Percentiles rank a stretch among this genome's conserved stretches.
Conservation (phyloP, 805 yeast species). For the Starmera amethionina region DNA sequence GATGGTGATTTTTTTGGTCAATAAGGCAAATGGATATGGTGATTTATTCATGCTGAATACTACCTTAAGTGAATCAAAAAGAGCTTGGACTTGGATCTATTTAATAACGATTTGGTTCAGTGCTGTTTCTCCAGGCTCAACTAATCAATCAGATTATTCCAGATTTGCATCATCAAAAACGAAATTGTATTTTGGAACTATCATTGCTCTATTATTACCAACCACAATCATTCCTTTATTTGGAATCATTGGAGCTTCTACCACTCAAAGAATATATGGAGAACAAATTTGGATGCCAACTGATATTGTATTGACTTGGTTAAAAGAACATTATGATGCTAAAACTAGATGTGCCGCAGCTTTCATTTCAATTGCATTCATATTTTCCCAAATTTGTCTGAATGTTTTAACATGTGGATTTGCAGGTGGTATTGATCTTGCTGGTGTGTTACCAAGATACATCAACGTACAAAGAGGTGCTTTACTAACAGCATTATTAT, state of each 20-base stretch:
- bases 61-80: slow-evolving; percentile 18
- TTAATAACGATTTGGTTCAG: slow-evolving; percentile 23
- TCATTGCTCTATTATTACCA: slow-evolving; percentile 22
- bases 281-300: slow-evolving; percentile 26
- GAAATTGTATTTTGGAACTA: slow-evolving; percentile 14
- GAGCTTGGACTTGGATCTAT: slow-evolving; percentile 24
- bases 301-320: slow-evolving; percentile 21
- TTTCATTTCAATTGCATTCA: slow-evolving; percentile 23
- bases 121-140: slow-evolving; percentile 21
- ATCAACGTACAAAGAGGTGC: slow-evolving; percentile 26
- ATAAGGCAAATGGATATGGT: slow-evolving; percentile 25
- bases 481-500: slow-evolving; percentile 19
- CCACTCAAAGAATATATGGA: slow-evolving; percentile 25
- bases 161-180: slow-evolving; percentile 22
- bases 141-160: slow-evolving; percentile 27
- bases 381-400: slow-evolving; percentile 21
- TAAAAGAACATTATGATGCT: slow-evolving; percentile 20
- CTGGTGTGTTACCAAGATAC: slow-evolving; percentile 24
- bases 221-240: slow-evolving; percentile 33
- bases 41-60: slow-evolving; percentile 21
- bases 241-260: slow-evolving; percentile 33
- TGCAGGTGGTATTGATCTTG: slow-evolving; percentile 29
- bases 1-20: slow-evolving; percentile 20
- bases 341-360: slow-evolving; percentile 27
- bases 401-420: slow-evolving; percentile 24